These are phyloP conservation scores for Pestalotiopsis sp. DNA, from an alignment of 2,329 filamentous ascomycete species.

Conservation along the genomic window DNA sequence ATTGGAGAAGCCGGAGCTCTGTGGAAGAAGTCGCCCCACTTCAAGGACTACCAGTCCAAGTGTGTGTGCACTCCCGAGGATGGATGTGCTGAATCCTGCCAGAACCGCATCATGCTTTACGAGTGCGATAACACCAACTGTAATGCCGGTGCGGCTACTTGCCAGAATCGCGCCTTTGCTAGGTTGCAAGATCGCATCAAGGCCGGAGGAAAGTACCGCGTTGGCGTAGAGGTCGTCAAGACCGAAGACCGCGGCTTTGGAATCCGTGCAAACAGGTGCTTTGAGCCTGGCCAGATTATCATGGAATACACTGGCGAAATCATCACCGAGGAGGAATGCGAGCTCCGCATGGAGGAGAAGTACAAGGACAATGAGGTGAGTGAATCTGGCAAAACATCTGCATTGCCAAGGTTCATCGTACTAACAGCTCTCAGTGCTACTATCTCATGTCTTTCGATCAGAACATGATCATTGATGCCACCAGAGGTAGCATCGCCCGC, in stretches of 20 bases:
- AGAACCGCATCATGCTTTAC: conserved; percentile 96
- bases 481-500: conserved; percentile 90
- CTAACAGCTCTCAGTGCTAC: conserved; percentile 68
- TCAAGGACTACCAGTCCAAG: conserved; percentile 73
- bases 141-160: conserved; percentile 71
- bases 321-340: conserved; percentile 91
- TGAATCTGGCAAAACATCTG: conserved; percentile 14
- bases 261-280: conserved; percentile 86
- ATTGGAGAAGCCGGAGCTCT: conserved; percentile 79
- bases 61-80: conserved; percentile 79
- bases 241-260: conserved; percentile 87
- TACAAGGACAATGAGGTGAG: conserved; percentile 92
- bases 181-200: conserved; percentile 75
- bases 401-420: conserved; percentile 16
- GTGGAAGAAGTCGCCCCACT: conserved; percentile 79
- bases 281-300: conserved; percentile 90
- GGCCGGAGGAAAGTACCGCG: conserved; percentile 81
- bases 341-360: conserved; percentile 87
- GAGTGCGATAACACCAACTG: conserved; percentile 94
- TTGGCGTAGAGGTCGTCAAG: conserved; percentile 94
- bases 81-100: conserved; percentile 86
- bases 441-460: conserved; percentile 99
- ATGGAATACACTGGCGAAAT: conserved; percentile 99
- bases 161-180: conserved; percentile 87
- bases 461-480: conserved; percentile 98